phyloP scores from a whole-genome alignment of 768 basidiomycete genomes.

The Xanthoconium purpureum region DNA sequence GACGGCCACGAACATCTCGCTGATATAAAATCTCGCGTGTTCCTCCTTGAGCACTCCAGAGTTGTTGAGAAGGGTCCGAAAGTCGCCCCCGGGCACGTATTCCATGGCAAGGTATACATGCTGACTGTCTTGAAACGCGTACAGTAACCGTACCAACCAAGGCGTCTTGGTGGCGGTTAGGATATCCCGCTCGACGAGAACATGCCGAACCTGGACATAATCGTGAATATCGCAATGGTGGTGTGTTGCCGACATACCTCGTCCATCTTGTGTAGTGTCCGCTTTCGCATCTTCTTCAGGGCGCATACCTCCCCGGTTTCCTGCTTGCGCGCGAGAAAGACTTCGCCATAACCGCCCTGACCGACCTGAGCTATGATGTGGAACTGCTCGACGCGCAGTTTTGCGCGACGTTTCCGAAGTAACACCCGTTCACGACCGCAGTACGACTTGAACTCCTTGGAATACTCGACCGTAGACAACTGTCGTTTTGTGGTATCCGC shows the following conservation, averaged over 20 bases:
- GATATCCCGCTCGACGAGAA: constrained; percentile 96
- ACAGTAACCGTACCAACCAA: constrained; percentile 92
- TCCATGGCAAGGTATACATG: constrained; percentile 98
- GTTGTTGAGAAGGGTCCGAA: constrained; percentile 95
- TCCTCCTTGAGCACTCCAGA: constrained; percentile 97
- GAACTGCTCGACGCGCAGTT: constrained; percentile 91
- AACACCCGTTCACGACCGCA: constrained; percentile 91
- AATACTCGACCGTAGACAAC: constrained; percentile 51
- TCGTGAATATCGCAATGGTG: background rate
- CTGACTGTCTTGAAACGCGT: constrained; percentile 93
- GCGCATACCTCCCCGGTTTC: constrained; percentile 97
- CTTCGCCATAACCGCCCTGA: constrained; percentile 98
- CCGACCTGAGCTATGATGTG: constrained; percentile 99
- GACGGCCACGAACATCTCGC: constrained; percentile 96
- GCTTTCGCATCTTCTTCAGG: constrained; percentile 95
- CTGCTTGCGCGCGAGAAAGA: constrained; percentile 91
- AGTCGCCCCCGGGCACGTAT: constrained; percentile 98
- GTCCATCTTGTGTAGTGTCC: constrained; percentile 96
- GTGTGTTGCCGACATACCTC: constrained; percentile 54
- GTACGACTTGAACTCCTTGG: constrained; percentile 88
- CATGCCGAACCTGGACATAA: constrained; percentile 80
- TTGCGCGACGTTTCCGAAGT: constrained; percentile 88
- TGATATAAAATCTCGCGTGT: constrained; percentile 94
- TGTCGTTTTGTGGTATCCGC: constrained; percentile 71
- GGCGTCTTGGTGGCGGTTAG: constrained; percentile 96